These are phyloP conservation scores for Phytophthora cryptogea DNA, from an alignment of 352 stramenopile species.

Conservation along the genomic window DNA sequence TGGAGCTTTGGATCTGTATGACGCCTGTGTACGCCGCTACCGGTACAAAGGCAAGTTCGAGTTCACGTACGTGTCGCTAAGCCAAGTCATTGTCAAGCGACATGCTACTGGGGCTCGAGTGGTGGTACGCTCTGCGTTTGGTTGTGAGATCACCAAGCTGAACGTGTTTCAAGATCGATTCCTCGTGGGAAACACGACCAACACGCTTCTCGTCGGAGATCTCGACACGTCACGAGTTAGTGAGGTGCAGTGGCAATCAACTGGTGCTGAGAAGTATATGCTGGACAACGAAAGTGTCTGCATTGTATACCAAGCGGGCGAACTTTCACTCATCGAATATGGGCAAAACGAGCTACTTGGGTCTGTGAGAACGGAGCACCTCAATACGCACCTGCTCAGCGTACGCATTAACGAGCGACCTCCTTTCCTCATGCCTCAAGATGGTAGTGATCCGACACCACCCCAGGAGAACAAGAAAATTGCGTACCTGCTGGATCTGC, in stretches of 20 bases:
- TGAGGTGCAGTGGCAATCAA: conserved; percentile 92
- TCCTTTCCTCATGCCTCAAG: conserved; percentile 16
- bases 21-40: conserved; percentile 91
- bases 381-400: conserved; percentile 92
- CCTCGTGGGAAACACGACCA: conserved; percentile 91
- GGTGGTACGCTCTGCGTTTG: conserved; percentile 90
- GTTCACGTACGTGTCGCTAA: conserved; percentile 95
- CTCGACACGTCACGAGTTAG: conserved; percentile 91
- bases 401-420: conserved; percentile 93
- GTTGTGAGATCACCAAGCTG: conserved; percentile 93
- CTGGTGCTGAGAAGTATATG: conserved; percentile 93
- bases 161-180: conserved; percentile 95
- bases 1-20: conserved; percentile 92
- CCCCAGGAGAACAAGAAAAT: conserved; percentile 92
- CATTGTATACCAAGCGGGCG: conserved; percentile 92
- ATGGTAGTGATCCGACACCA: conserved; percentile 32
- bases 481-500: conserved; percentile 92
- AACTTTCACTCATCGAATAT: conserved; percentile 95
- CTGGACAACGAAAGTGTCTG: conserved; percentile 93
- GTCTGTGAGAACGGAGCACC: conserved; percentile 90
- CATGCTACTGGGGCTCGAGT: conserved; percentile 85
- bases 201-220: conserved; percentile 92
- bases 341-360: conserved; percentile 92
- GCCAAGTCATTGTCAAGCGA: conserved; percentile 94
- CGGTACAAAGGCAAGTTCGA: conserved; percentile 95